Base-by-base conservation (phyloP, 495 filamentous ascomycete species). In the Amorphotheca resinae region DNA sequence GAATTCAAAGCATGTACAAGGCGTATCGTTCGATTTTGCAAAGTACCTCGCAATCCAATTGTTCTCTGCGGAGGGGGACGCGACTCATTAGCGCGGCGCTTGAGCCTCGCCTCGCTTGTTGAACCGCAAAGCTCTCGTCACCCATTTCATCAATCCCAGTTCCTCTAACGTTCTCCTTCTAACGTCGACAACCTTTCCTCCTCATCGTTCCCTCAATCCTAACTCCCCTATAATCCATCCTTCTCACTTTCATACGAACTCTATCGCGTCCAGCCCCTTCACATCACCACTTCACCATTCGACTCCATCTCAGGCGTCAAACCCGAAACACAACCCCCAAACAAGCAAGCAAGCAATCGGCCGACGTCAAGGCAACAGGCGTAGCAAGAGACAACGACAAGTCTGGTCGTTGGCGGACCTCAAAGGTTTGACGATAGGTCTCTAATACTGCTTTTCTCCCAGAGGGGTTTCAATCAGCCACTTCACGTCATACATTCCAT, bases 361-460 rank as follows among this genome's bases (percentile, higher is more conserved):
- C 39, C 28, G 28, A 14, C 47, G 48, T 32, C 32, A 22, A 44
- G 32, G n/a, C 37, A 22, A 33, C 25, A 20, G 28, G 33, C 25
- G 17, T 44, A 42, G 42, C 22, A 34, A 42, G 28, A 37, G 48
- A 41, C 40, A 42, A 18, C 42, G 35, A 42, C 14, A 34, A 30
- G 30, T 44, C 40, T 50, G 28, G 44, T 45, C 40, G 33, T 48
- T 50, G 51, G 46, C 44, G 48, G 48, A 49, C 9, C 35, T 43
- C 42, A 46, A 57, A 57, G 54, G 54, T 57, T 57, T 57, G 54
- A 53, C 47, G 40, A 45, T 44, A 45, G 44, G 54, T 55, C 44
- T 53, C 42, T 53, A 53, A 41, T 57, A 45, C 50, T 57, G 46
- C 53, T 53, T 53, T 46, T 49, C 42, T 49, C 42, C 44, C 46